phyloP scores from a whole-genome alignment of 2,329 filamentous ascomycete species.

The Pseudocercospora vitis region DNA sequence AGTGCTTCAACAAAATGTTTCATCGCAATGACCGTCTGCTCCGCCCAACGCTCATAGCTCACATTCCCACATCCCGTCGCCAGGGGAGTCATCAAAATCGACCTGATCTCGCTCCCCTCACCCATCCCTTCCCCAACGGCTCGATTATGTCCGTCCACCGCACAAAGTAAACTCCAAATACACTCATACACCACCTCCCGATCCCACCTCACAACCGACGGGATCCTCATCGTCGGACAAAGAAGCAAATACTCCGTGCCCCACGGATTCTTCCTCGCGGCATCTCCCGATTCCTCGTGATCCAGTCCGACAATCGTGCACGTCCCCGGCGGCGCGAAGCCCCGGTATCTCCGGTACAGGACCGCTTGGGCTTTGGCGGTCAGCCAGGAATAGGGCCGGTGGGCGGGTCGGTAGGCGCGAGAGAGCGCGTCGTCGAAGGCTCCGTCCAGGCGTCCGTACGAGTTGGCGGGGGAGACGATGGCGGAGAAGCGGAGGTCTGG shows the following conservation, averaged over 20 bases:
- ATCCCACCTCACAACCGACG: slow-evolving; percentile 50
- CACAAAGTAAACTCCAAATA: slow-evolving; percentile 53
- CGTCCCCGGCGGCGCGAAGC: slow-evolving; percentile 53
- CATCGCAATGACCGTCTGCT: slow-evolving; percentile 52
- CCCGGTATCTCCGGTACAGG: slow-evolving; percentile 49
- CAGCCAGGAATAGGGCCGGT: slow-evolving; percentile 49
- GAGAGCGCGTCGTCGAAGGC: slow-evolving; percentile 58
- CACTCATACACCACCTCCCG: slow-evolving; percentile 57
- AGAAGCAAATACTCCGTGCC: slow-evolving; percentile 49
- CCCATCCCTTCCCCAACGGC: slow-evolving; percentile 2
- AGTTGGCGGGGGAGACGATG: slow-evolving; percentile 57
- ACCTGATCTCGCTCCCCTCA: neutral
- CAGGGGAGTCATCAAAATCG: slow-evolving; percentile 50
- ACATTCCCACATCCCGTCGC: slow-evolving; percentile 52
- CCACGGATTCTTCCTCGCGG: slow-evolving; percentile 31
- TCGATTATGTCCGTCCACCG: slow-evolving; percentile 52
- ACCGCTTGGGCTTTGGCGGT: slow-evolving; percentile 48
- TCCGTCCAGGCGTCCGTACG: slow-evolving; percentile 56
- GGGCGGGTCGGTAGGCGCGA: slow-evolving; percentile 46
- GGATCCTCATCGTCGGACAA: slow-evolving; percentile 56
- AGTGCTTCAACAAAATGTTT: slow-evolving; percentile 54
- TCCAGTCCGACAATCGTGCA: slow-evolving; percentile 47
- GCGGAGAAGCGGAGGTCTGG: slow-evolving; percentile 45
- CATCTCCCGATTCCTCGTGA: slow-evolving; percentile 34
- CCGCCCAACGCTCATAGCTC: slow-evolving; percentile 51